Evolutionary conservation across 208 protist genomes (phyloP), one percentile per base, ranked within the genome.

Genomic region (Acanthamoeba triangularis): DNA sequence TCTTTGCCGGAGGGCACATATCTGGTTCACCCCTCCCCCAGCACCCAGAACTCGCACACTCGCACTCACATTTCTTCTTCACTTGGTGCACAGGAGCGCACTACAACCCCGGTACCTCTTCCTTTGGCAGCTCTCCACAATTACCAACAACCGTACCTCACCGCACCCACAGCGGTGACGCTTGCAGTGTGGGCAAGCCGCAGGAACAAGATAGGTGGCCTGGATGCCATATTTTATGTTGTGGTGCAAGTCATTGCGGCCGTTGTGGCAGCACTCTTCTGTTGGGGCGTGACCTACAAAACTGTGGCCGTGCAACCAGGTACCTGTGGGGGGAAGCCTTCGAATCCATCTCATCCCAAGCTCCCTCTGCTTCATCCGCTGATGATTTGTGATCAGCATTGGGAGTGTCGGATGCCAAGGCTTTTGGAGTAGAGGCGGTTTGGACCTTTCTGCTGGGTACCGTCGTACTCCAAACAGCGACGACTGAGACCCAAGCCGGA

Each of bases 361-460:
- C n/a, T n/a, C n/a, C n/a, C n/a, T n/a, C n/a, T n/a, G n/a, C n/a
- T n/a, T n/a, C n/a, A n/a, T n/a, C n/a, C n/a, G n/a, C n/a, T n/a
- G n/a, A n/a, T n/a, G n/a, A n/a, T n/a, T n/a, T n/a, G n/a, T n/a
- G n/a, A n/a, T n/a, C n/a, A 44, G 82, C 14, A 8, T 8, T 8
- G 49, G 52, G 82, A 18, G 47, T 90, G 2, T 47, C 20, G 44
- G 35, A 28, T 0, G 90, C 59, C 10, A 56, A 37, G 14, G 90
- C 61, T 33, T 94, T 94, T 54, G 54, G 14, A 16, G 61, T 78
- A 14, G 90, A 94, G 90, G 63, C 30, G 11, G 16, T 94, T 2
- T 94, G 56, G 63, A 80, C 90, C 18, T 94, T 94, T 28, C 90
- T 94, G 14, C 44, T 94, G 90, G 65, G 41, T 44, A 72, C 56